Base-by-base conservation (phyloP, 2,329 filamentous ascomycete species). In the Zymoseptoria brevis region DNA sequence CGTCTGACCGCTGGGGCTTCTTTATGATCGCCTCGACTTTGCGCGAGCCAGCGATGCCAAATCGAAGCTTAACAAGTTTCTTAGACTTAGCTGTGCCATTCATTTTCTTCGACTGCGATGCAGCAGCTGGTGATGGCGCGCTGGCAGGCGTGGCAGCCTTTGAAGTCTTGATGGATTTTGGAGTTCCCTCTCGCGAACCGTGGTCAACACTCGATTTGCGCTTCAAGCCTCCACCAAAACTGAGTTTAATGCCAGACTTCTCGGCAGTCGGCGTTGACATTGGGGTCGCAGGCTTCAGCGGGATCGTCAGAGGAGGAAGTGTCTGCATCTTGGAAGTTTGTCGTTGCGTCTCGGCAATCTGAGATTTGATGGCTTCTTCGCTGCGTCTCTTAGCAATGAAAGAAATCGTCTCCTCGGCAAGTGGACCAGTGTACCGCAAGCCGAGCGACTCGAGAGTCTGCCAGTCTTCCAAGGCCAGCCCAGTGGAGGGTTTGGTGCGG, bases 381-480 rank as follows among this genome's bases (percentile, higher is more conserved):
- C 58, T 57, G 50, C 60, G 64, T 51, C 59, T 55, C 30, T 65
- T 55, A 29, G 60, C 56, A 51, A 54, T 57, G 7, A 50, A 50
- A 19, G 22, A 16, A 6, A 7, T 56, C 30, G 41, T 62, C 19
- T 62, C 64, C 9, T 62, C 56, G 3, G 67, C 59, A 1, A 71
- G 59, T 4, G 67, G 69, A 5, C 69, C 72, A 26, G 55, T 70
- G 57, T 73, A 74, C 30, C 61, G 60, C 52, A 73, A 60, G 35
- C 62, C 67, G n/a, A 68, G 60, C 7, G 61, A 58, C 50, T 71
- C 64, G 24, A 74, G 56, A 22, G 59, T 57, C 49, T 67, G 58
- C 55, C 65, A 71, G 45, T 72, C 68, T 8, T 72, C 70, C 19
- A 66, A 57, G 8, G 62, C 55, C 7, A 74, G 60, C 13, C 62